These are phyloP conservation scores for Chrysophaeum taylorii DNA, from an alignment of 352 stramenopile genomes.

Conservation along the genomic window DNA sequence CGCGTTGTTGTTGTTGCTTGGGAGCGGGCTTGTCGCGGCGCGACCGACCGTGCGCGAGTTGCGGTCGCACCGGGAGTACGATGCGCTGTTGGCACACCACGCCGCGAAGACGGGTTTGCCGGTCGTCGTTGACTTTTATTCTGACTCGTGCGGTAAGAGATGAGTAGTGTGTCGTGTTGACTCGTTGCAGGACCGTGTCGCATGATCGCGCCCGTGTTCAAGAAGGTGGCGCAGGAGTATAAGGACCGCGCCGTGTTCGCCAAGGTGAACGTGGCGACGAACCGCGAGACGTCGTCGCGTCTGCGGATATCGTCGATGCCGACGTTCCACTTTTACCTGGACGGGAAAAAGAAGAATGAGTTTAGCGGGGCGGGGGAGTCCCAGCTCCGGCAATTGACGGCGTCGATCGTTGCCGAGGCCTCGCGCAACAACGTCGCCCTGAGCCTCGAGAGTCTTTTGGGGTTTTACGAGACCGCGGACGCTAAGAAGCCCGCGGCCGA, in stretches of 20 bases:
- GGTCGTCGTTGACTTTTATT: conserved; percentile 68
- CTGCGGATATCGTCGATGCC: conserved; percentile 52
- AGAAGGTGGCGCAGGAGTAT: conserved; percentile 52
- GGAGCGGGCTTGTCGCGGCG: not conserved
- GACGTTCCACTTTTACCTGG: conserved; percentile 60
- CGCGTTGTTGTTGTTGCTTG: too few species aligned
- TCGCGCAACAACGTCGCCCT: conserved; percentile 49
- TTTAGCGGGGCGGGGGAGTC: conserved; percentile 51
- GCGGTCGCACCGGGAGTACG: conserved; percentile 40
- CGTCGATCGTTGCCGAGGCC: conserved; percentile 39
- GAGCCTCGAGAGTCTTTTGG: conserved; percentile 32
- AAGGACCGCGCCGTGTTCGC: conserved; percentile 56
- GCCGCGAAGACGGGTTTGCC: conserved; percentile 50
- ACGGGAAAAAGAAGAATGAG: conserved; percentile 47
- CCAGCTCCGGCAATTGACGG: conserved; percentile 46
- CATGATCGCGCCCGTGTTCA: conserved; percentile 64
- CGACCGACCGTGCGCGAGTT: conserved; percentile 10
- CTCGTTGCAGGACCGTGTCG: conserved; percentile 51
- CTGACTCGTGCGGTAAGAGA: conserved; percentile 29
- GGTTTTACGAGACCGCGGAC: conserved; percentile 51
- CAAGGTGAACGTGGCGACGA: conserved; percentile 52
- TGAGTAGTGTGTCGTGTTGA: not conserved
- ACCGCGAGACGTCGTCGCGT: conserved; percentile 36
- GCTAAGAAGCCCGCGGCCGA: conserved; percentile 38
- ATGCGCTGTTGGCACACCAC: conserved; percentile 54